Evolutionary conservation across 805 yeast species (phyloP).

Genomic region (Suhomyces kilbournensis): DNA sequence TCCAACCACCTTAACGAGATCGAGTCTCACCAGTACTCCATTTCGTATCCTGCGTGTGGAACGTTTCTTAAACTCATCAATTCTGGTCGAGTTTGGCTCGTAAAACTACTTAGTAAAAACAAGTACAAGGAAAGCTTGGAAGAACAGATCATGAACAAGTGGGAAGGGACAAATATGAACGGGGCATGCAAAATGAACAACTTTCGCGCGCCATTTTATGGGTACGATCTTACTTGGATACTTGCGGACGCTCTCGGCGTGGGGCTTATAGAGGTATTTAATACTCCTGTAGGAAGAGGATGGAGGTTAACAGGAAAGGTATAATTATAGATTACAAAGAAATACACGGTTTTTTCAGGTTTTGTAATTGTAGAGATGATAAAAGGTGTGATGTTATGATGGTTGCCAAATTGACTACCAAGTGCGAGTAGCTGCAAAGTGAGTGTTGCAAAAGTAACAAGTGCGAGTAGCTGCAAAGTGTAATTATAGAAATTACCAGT

Average conservation of each 20-base stretch:
- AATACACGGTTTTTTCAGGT: too few species aligned
- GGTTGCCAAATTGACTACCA: too few species aligned
- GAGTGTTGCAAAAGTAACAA: too few species aligned
- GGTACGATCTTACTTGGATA: conserved; percentile 48
- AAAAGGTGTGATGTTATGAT: too few species aligned
- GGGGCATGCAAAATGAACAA: conserved; percentile 33
- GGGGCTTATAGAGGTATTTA: conserved; percentile 51
- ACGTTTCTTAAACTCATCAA: conserved; percentile 44
- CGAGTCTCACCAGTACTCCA: conserved; percentile 36
- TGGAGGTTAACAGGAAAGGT: conserved; percentile 55
- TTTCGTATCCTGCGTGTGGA: conserved; percentile 52
- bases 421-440: too few species aligned
- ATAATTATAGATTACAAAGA: conserved; percentile 10
- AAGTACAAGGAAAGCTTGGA: conserved; percentile 46
- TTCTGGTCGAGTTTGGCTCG: conserved; percentile 44
- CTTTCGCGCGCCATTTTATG: conserved; percentile 48
- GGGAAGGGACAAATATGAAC: conserved; percentile 37
- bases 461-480: too few species aligned
- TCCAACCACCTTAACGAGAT: conserved; percentile 44
- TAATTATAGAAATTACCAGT: too few species aligned
- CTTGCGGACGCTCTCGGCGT: conserved; percentile 51
- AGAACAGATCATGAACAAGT: conserved; percentile 38
- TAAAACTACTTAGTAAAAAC: conserved; percentile 32
- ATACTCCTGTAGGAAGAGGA: conserved; percentile 55
- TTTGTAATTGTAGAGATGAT: too few species aligned